Base-by-base conservation (phyloP, 2,329 filamentous ascomycete species). In the Davidsoniella virescens region DNA sequence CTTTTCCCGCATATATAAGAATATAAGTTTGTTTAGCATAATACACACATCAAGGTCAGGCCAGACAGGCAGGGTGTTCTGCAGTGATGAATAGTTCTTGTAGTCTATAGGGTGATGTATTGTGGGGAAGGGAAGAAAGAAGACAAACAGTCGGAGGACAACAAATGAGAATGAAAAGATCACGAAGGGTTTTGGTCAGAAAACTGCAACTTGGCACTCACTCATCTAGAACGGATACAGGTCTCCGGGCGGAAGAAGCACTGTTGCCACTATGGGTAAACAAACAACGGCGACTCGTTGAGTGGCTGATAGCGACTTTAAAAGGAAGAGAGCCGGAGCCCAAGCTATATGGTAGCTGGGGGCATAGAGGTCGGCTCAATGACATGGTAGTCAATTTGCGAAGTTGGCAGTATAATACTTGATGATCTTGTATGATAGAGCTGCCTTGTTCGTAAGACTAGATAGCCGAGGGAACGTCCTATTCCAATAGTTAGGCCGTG, bases 151-250 rank as follows among this genome's bases (percentile, higher is more conserved):
- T 25, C 12, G 16, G 12, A 8, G 25, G 20, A 47, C n/a, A 42
- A 33, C 47, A 26, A 14, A 23, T 12, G 8, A 12, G 29, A 9
- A 33, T 3, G 29, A 33, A 23, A 33, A 12, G 29, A 8, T 8
- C 29, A 33, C 2, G 12, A 33, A 8, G 29, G 29, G 29, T 3
- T 9, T 33, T 33, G 29, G 4, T 12, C 29, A 33, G 29, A 33
- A 12, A 9, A 33, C 12, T 12, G 10, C 29, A 33, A 33, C 8
- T 33, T 12, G 9, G 29, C 29, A 59, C 73, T 57, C 66, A 82
- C 78, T 82, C 77, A 61, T 82, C 78, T 14, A 82, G 64, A 20
- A 78, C 72, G 52, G 76, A 76, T 47, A 78, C 73, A 3, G 78
- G 77, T 53, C 78, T 70, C 78, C 77, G 82, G 63, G 71, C 69